Evolutionary conservation across 2,329 filamentous ascomycete genomes (phyloP), one percentile per base, ranked within the genome.

Genomic region (Colletotrichum sp.): DNA sequence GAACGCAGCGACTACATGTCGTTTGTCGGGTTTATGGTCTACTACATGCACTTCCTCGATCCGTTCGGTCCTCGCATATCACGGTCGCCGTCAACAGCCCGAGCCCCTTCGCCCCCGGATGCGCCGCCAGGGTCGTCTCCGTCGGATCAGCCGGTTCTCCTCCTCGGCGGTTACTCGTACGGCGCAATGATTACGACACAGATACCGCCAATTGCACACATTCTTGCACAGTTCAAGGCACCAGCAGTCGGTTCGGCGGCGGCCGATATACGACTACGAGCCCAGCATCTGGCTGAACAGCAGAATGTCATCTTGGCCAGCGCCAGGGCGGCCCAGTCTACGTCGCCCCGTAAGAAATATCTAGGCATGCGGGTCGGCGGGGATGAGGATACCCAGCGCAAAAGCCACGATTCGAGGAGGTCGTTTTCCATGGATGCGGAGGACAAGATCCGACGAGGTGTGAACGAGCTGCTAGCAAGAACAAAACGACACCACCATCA

Each of bases 101-200:
- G 30, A 15, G 24, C 26, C 13, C 67, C 57, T 21, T 57, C 78
- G 8, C 69, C 75, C 36, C 77, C 75, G 30, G 52, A 61, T 21
- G 34, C 61, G 24, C 76, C 28, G 24, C 28, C 36, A 60, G 76
- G 21, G 32, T 15, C 13, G 15, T 38, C 64, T 24, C 43, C 26
- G 15, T 61, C 63, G 70, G 60, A 72, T 4, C 79, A 78, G 3
- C 85, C 84, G 4, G 71, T 87, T 64, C 81, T 93, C 4, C 80
- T 98, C 7, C 87, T 97, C 8, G 93, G 91, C 3, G 96, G 96
- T 15, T 98, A 98, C 83, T 98, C 96, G 0, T 98, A 98, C 83
- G 97, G 97, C 58, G 95, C 95, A 6, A 90, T 98, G 81, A 91
- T 99, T 52, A 92, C 95, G 3, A 92, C 91, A 1, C 92, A 93